Conservation (phyloP, 495 filamentous ascomycete species). For the Paragyromitra xinjiangensis region DNA sequence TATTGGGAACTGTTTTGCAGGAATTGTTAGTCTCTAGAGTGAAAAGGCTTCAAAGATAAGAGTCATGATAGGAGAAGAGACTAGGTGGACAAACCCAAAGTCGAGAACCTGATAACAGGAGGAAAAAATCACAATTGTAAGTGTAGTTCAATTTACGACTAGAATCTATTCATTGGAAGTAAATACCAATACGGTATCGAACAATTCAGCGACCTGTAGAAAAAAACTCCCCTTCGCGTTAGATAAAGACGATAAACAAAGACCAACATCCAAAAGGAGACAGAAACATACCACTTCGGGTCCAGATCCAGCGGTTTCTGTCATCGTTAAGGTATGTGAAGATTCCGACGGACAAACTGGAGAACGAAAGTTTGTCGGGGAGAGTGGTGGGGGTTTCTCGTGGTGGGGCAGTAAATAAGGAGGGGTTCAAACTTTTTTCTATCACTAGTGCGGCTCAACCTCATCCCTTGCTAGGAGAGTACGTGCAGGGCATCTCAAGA, state of each 20-base stretch:
- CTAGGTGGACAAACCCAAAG: slow-evolving; percentile 55
- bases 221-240: background rate
- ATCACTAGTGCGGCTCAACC: slow-evolving; percentile 34
- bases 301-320: slow-evolving; percentile 52
- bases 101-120: slow-evolving; percentile 54
- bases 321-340: slow-evolving; percentile 5
- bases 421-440: slow-evolving; percentile 41
- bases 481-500: slow-evolving; percentile 7
- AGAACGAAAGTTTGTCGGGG: slow-evolving; percentile 14
- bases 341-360: slow-evolving; percentile 5
- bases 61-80: background rate
- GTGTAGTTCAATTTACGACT: slow-evolving; percentile 18
- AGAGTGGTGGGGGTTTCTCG: background rate
- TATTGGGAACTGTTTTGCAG: slow-evolving; percentile 65
- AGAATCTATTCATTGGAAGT: slow-evolving; percentile 8
- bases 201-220: slow-evolving; percentile 55
- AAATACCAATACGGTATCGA: slow-evolving; percentile 58
- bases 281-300: slow-evolving; percentile 52
- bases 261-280: background rate
- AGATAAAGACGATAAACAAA: slow-evolving; percentile 21
- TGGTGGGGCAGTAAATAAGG: slow-evolving; percentile 43
- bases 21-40: slow-evolving; percentile 5
- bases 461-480: slow-evolving; percentile 1
- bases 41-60: background rate
- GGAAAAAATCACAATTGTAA: slow-evolving; percentile 19